phyloP scores from a whole-genome alignment of 2,329 filamentous ascomycete genomes.

The Sporothrix mexicana region DNA sequence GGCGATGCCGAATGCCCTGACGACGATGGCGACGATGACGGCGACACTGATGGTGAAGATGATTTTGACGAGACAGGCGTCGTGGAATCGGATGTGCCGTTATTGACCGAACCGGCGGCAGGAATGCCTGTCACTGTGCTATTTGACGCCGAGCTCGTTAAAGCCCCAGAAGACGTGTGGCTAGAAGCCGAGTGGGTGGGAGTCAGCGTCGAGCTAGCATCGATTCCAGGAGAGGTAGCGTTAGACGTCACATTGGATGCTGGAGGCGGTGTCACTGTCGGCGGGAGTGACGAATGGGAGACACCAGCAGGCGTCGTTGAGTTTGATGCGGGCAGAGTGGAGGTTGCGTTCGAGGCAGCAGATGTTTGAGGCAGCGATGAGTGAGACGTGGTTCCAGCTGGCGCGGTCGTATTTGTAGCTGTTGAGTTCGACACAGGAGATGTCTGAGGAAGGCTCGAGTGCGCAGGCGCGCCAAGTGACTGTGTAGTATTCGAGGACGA shows the following conservation, averaged over 20 bases:
- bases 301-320: background rate
- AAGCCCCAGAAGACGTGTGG: background rate
- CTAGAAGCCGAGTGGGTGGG: background rate
- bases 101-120: background rate
- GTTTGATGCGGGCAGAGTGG: background rate
- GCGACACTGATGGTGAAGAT: background rate
- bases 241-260: conserved; percentile 9
- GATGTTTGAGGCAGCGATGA: background rate
- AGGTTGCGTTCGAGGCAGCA: background rate
- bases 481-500: background rate
- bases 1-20: background rate
- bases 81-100: background rate
- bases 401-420: background rate
- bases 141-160: background rate
- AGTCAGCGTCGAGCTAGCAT: background rate
- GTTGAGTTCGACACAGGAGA: background rate
- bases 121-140: conserved; percentile 3
- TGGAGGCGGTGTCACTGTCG: background rate
- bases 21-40: background rate
- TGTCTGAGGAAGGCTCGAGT: background rate
- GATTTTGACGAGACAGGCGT: background rate
- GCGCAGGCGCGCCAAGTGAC: background rate
- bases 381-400: background rate
- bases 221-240: background rate
- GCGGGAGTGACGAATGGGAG: background rate